A percentile compares a stretch with the other conserved stretches of the same genome.
These are phyloP conservation scores for Venturiaceae sp. DNA, from an alignment of 2,329 filamentous ascomycete genomes.

Conservation along the genomic window DNA sequence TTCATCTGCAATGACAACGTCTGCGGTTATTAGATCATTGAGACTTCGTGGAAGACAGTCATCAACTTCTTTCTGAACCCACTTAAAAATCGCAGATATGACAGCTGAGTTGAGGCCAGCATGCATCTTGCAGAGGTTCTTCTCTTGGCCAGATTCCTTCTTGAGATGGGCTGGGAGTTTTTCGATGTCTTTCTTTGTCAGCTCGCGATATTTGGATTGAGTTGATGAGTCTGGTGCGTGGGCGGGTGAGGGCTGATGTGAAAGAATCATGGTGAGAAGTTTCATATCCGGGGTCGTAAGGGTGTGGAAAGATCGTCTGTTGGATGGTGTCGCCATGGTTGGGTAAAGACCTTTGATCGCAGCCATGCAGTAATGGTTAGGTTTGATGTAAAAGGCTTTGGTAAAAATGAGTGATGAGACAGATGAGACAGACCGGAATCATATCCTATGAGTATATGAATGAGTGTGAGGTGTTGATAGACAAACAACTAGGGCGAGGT, in stretches of 20 bases:
- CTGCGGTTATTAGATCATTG: neutral
- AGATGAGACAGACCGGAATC: neutral
- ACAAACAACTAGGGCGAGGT: neutral
- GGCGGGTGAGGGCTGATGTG: neutral
- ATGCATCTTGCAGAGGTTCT: conserved; percentile 1
- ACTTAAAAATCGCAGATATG: neutral
- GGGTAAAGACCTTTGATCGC: neutral
- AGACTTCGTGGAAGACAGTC: neutral
- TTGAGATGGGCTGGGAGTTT: conserved; percentile 2
- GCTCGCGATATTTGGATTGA: neutral
- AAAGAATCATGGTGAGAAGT: neutral
- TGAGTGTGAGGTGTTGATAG: neutral
- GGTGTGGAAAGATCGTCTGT: neutral
- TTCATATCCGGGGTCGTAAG: neutral
- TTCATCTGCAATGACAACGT: neutral
- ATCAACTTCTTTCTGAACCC: conserved; percentile 4
- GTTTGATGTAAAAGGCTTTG: neutral
- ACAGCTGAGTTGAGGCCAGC: neutral
- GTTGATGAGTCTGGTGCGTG: neutral
- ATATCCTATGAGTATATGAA: neutral
- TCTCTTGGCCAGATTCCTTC: neutral
- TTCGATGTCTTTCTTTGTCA: conserved; percentile 1
- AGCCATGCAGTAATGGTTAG: neutral
- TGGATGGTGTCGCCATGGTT: neutral
- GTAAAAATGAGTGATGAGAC: neutral